These are phyloP conservation scores for Phytophthora citrophthora DNA, from an alignment of 352 stramenopile genomes.

Conservation along the genomic window DNA sequence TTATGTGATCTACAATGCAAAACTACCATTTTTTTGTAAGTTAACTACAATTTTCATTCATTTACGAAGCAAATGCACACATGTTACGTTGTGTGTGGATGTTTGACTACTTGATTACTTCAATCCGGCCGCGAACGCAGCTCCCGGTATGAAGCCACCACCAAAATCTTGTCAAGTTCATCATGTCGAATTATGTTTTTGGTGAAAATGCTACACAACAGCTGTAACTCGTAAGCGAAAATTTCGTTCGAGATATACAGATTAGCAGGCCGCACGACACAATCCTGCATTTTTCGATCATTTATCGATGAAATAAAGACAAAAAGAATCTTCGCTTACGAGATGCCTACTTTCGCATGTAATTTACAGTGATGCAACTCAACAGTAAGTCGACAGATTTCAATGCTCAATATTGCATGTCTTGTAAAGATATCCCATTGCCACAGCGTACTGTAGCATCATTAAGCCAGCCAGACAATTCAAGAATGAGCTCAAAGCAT, in stretches of 20 bases:
- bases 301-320: not conserved
- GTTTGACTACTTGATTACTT: not conserved
- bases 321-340: not conserved
- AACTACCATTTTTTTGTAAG: not conserved
- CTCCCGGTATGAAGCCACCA: not conserved
- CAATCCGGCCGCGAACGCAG: not conserved
- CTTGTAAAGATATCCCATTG: too few relatives aligned
- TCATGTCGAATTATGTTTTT: not conserved
- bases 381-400: not conserved
- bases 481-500: constrained; percentile 7
- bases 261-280: constrained; percentile 34
- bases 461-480: too few relatives aligned
- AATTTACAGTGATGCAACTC: too few relatives aligned
- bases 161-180: not conserved
- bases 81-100: too few relatives aligned
- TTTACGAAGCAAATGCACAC: too few relatives aligned
- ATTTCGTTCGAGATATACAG: constrained; percentile 37
- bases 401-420: too few relatives aligned
- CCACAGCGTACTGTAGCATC: too few relatives aligned
- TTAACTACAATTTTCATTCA: too few relatives aligned
- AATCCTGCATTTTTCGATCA: constrained; percentile 26
- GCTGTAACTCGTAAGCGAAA: constrained; percentile 23
- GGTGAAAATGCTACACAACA: constrained; percentile 22
- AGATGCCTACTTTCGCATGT: not conserved
- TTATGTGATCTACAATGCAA: not conserved